phyloP scores from a whole-genome alignment of 257 asterid genomes.

The Anisodus tanguticus region DNA sequence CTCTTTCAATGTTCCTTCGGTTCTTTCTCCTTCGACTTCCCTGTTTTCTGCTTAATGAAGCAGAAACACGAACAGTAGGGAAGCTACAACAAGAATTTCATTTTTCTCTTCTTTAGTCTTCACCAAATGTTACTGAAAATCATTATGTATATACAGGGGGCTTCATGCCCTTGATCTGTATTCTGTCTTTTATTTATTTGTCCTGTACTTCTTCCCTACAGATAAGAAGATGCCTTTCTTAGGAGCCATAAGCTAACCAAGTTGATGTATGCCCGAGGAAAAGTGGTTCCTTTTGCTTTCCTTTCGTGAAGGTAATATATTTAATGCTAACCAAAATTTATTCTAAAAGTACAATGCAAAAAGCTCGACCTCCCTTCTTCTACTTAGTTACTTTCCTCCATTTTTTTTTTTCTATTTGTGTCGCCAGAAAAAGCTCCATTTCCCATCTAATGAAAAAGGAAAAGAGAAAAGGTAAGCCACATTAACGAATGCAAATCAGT shows the following conservation, averaged over 20 bases:
- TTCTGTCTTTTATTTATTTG: constrained; percentile 6
- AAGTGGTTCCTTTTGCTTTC: constrained; percentile 4
- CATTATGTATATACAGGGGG: constrained; percentile 32
- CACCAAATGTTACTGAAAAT: constrained; percentile 11
- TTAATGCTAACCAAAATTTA: not conserved
- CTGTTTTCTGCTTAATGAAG: constrained; percentile 50
- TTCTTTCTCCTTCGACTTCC: constrained; percentile 38
- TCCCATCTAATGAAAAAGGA: too few relatives aligned
- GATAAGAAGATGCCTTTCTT: constrained; percentile 38
- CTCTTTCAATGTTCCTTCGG: constrained; percentile 32
- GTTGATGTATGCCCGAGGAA: not conserved
- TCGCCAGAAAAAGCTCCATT: too few relatives aligned
- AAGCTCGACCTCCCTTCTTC: too few relatives aligned
- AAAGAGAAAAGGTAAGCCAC: too few relatives aligned
- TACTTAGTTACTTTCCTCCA: too few relatives aligned
- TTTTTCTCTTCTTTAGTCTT: constrained; percentile 31
- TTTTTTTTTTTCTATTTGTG: too few relatives aligned
- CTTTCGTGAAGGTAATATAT: not conserved
- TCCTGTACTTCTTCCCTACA: constrained; percentile 34
- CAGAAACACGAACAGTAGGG: constrained; percentile 69
- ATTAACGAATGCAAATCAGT: too few relatives aligned
- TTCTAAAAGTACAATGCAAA: not conserved
- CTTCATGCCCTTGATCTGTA: not conserved
- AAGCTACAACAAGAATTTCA: constrained; percentile 49
- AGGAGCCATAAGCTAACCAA: not conserved